Conservation (phyloP, 2,329 filamentous ascomycete species). For the Proliferodiscus dingleyae region DNA sequence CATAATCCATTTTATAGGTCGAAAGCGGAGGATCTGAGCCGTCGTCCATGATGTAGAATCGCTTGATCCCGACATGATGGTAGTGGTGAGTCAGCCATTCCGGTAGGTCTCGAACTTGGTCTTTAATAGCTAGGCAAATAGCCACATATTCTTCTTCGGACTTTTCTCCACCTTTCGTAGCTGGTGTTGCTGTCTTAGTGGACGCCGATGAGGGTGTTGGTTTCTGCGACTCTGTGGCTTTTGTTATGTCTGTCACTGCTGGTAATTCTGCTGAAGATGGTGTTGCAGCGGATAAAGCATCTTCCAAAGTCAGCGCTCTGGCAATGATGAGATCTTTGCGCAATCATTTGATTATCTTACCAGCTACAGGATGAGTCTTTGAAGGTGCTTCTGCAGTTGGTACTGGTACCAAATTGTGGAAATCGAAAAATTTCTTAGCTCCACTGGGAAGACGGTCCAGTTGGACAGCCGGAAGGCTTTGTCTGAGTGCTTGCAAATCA, state of each 20-base stretch:
- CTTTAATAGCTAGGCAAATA: conserved; percentile 23
- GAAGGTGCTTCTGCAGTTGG: not conserved
- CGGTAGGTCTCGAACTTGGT: conserved; percentile 21
- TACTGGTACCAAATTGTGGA: not conserved
- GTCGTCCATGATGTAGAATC: conserved; percentile 29
- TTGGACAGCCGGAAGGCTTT: not conserved
- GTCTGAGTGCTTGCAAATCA: not conserved
- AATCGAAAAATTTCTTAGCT: not conserved
- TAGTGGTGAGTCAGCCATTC: conserved; percentile 28
- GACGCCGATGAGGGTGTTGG: not conserved
- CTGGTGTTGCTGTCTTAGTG: conserved; percentile 2
- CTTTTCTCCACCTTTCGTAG: not conserved
- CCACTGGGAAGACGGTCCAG: not conserved
- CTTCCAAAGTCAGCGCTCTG: not conserved
- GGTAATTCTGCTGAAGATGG: too few species aligned
- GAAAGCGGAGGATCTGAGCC: conserved; percentile 24
- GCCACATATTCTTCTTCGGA: conserved; percentile 21
- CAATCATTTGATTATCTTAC: too few species aligned
- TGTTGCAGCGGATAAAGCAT: too few species aligned
- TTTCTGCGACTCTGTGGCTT: not conserved
- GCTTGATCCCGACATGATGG: conserved; percentile 23
- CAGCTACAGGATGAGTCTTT: too few species aligned
- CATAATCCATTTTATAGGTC: conserved; percentile 14
- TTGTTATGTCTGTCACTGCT: too few species aligned
- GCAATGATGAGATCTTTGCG: too few species aligned